Base-by-base conservation (phyloP, 495 filamentous ascomycete species). In the Aspergillus conjunctus region DNA sequence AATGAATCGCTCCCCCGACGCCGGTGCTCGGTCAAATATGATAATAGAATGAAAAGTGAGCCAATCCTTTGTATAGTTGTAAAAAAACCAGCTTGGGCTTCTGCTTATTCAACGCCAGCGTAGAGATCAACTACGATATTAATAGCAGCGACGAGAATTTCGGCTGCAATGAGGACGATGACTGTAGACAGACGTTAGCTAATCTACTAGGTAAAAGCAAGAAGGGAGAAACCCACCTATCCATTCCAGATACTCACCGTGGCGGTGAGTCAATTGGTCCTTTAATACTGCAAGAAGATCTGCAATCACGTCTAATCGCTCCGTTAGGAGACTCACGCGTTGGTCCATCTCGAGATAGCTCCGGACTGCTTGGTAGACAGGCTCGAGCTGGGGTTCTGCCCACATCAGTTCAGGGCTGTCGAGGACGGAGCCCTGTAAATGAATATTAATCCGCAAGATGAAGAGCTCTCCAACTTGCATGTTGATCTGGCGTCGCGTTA, bases 391-490 rank as follows among this genome's bases (percentile, higher is more conserved):
- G 14, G 94, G 94, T 74, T 98, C 94, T 43, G 92, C 90, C 94
- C 94, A 98, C 84, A 98, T 97, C 20, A 98, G 82, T 72, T 98
- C 94, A 1, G 94, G 94, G 9, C 92, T 93, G 65, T 98, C 94
- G n/a, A 98, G 87, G 11, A 98, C 92, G 26, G 88, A 92, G 39
- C 95, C 95, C 73, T 98, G 96, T 12, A 98, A 82, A 77, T 98
- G 96, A 68, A 98, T 96, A 68, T 93, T 96, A 78, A 98, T 98
- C 30, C 93, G 84, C 11, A 98, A 75, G 67, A 98, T 98, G 74
- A 98, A 98, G 12, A 98, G 85, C 74, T 98, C 91, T 71, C 94
- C 94, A 58, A 98, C 96, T 70, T 97, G 92, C 91, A 96, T 97
- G 77, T 97, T 97, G 81, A 97, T 97, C 69, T 98, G 83, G 30